Base-by-base conservation (phyloP, 768 basidiomycete species). In the Clavulina sp. region DNA sequence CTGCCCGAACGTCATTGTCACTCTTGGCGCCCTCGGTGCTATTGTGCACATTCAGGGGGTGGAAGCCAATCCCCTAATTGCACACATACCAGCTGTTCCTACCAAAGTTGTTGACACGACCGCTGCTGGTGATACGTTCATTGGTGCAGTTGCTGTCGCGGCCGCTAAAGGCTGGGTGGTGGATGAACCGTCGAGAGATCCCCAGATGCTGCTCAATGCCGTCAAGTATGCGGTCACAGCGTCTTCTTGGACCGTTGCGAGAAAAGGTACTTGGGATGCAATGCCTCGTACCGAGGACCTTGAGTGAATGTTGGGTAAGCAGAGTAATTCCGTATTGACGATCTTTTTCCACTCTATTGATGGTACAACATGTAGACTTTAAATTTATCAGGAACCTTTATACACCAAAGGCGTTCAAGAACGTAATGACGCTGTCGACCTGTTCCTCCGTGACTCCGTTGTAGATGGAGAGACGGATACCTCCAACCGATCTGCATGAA, bases 381-480 rank as follows among this genome's bases (percentile, higher is more conserved):
- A n/a, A n/a, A n/a, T n/a, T n/a, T n/a, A n/a, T n/a, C n/a, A n/a
- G n/a, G n/a, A n/a, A n/a, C n/a, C n/a, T 38, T 38, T 38, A 13
- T 21, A 13, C 43, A 26, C 57, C 54, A 56, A 70, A 70, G 26
- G 61, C 58, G 30, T 60, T 56, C 59, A 73, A 68, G 52, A 67
- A 71, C 18, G 59, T 61, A 50, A 66, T 65, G 33, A 72, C 56
- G 5, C 54, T 59, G 51, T 84, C 76, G 1, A 80, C 78, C 54
- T 82, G 73, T 52, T 81, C 77, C 57, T 85, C 78, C 2, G 80
- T 78, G 40, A 93, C 70, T 29, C 88, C 88, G 57, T 95, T 95
- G 66, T 95, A 95, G 6, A 93, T 67, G 19, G 87, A 91, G 4
- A 81, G 74, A 29, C 91, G 80, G 48, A 87, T 77, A 68, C 72